phyloP scores from a whole-genome alignment of 163 green algal species.

The Picocystis sp. region DNA sequence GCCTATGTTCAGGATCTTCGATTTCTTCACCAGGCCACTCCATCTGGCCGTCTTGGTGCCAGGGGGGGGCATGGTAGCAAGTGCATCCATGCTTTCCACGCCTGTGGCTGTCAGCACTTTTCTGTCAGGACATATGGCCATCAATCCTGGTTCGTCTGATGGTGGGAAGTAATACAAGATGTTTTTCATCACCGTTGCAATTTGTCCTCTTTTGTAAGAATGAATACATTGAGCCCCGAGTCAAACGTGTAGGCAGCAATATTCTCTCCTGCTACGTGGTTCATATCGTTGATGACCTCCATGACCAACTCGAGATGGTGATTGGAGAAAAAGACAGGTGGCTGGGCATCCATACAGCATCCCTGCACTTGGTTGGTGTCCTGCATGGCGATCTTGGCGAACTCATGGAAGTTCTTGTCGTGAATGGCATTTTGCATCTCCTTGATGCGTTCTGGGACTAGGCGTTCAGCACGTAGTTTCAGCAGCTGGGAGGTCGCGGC shows the following conservation, averaged over 20 bases:
- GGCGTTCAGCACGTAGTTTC: constrained; percentile 11
- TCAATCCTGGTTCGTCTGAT: too few relatives aligned
- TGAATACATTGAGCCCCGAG: constrained; percentile 17
- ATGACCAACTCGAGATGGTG: constrained; percentile 13
- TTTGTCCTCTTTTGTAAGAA: constrained; percentile 10
- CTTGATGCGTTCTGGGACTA: constrained; percentile 16
- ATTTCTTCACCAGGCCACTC: too few relatives aligned
- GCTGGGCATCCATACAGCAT: constrained; percentile 18
- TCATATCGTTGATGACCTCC: constrained; percentile 16
- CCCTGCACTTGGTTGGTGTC: constrained; percentile 27
- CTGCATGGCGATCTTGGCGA: constrained; percentile 13
- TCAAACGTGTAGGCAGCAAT: constrained; percentile 22
- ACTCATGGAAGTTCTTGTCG: constrained; percentile 11
- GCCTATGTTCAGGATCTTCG: too few relatives aligned
- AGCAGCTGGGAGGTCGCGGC: constrained; percentile 16
- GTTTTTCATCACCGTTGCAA: constrained; percentile 2
- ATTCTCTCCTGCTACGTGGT: constrained; percentile 9
- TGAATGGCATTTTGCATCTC: constrained; percentile 20
- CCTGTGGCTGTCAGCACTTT: too few relatives aligned
- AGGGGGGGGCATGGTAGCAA: too few relatives aligned
- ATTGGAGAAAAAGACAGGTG: constrained; percentile 26
- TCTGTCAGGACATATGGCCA: too few relatives aligned
- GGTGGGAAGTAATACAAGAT: too few relatives aligned
- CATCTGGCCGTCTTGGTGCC: too few relatives aligned
- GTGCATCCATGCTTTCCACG: too few relatives aligned